Conservation (phyloP, 2,329 filamentous ascomycete genomes). For the Claviceps digitariae region DNA sequence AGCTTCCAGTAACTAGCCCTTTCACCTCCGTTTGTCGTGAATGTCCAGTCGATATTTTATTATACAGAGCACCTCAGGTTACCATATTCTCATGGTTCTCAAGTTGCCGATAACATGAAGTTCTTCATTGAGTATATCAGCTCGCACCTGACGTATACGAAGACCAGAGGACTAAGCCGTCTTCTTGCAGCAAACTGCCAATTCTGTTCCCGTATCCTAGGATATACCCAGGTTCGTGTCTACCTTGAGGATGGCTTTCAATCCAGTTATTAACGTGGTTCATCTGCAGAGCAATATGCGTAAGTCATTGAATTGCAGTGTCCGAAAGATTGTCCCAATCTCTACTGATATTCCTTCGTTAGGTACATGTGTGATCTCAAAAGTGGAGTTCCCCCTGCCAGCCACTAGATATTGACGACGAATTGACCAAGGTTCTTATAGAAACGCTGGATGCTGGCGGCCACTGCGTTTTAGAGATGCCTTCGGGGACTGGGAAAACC, state of each 20-base stretch:
- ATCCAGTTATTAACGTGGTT: background rate
- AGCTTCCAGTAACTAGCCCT: background rate
- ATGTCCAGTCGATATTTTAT: background rate
- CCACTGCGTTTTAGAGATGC: conserved; percentile 97
- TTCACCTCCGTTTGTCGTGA: background rate
- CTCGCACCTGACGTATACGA: background rate
- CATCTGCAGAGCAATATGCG: conserved; percentile 39
- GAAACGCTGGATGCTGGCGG: conserved; percentile 83
- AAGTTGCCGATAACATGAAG: conserved; percentile 26
- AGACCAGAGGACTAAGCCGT: conserved; percentile 8
- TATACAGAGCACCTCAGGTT: background rate
- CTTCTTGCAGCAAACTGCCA: conserved; percentile 36
- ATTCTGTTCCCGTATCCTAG: conserved; percentile 45
- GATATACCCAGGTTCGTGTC: conserved; percentile 39
- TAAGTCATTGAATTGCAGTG: conserved; percentile 16
- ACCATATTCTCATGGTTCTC: background rate
- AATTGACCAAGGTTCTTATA: conserved; percentile 11
- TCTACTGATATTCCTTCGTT: background rate
- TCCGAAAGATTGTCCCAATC: background rate
- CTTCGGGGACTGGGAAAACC: conserved; percentile 95
- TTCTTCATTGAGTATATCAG: conserved; percentile 35
- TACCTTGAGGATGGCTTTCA: background rate
- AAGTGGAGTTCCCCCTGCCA: conserved; percentile 22
- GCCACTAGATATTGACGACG: background rate
- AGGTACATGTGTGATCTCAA: conserved; percentile 47